These are phyloP conservation scores for Cyclostephanos invisitatus DNA, from an alignment of 108 stramenopile species.

Conservation along the genomic window DNA sequence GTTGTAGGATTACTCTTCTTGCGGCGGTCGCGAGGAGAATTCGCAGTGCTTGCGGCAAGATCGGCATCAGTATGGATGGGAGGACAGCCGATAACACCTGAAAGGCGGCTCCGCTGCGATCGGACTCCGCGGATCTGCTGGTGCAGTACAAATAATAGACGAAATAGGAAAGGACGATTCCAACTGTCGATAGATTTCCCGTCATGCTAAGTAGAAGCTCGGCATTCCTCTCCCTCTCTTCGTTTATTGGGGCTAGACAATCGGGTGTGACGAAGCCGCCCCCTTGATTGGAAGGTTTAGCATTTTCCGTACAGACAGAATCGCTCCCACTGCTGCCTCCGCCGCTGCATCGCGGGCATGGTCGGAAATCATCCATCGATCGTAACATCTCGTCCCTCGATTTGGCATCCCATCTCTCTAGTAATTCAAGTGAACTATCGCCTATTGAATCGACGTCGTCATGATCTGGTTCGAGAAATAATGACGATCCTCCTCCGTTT, in stretches of 20 bases:
- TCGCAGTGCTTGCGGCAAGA: constrained; percentile 32
- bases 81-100: constrained; percentile 40
- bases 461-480: constrained; percentile 14
- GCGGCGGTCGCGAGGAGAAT: constrained; percentile 38
- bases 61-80: constrained; percentile 25
- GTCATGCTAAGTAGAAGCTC: constrained; percentile 17
- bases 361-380: constrained; percentile 58
- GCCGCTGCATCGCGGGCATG: constrained; percentile 58
- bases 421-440: constrained; percentile 23
- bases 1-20: constrained; percentile 36
- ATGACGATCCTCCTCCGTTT: neutral
- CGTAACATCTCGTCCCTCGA: constrained; percentile 56
- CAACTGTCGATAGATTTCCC: constrained; percentile 11
- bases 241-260: constrained; percentile 57
- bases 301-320: neutral
- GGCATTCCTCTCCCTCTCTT: constrained; percentile 53
- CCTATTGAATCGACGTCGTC: constrained; percentile 25
- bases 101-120: constrained; percentile 7
- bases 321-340: constrained; percentile 4
- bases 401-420: constrained; percentile 57
- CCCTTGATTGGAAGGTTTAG: constrained; percentile 18
- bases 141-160: constrained; percentile 22
- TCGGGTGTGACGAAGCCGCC: constrained; percentile 72
- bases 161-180: constrained; percentile 17
- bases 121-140: constrained; percentile 14